Conservation (phyloP, 164 flowering plant genomes). For the Sextonia rubra region DNA sequence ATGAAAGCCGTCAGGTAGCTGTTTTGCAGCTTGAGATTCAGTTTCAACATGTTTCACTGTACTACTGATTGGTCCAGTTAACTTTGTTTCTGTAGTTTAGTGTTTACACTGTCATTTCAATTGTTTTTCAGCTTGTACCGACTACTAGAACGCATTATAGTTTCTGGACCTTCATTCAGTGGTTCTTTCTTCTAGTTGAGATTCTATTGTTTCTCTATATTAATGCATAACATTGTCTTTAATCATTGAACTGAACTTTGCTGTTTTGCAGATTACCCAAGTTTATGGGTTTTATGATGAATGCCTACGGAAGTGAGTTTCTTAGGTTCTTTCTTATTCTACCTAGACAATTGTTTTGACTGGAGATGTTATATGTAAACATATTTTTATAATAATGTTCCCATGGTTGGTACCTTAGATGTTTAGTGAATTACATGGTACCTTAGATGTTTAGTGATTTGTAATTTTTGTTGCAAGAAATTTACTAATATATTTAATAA, state of each 20-base stretch:
- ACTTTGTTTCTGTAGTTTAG: not conserved
- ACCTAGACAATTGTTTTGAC: not conserved
- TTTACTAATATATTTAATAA: too few relatives aligned
- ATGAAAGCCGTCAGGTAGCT: constrained; percentile 95
- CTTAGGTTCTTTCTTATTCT: constrained; percentile 6
- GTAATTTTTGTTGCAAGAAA: too few relatives aligned
- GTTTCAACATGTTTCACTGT: not conserved
- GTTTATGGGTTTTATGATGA: constrained; percentile 99
- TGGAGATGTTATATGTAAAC: not conserved
- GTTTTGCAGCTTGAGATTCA: not conserved
- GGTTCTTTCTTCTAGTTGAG: not conserved
- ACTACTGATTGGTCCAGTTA: not conserved
- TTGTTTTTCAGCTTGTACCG: not conserved
- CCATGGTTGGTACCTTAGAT: too few relatives aligned
- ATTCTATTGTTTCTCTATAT: not conserved
- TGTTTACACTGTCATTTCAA: not conserved
- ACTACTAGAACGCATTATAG: not conserved
- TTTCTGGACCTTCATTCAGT: not conserved
- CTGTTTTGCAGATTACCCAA: constrained; percentile 84
- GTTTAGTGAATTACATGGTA: too few relatives aligned
- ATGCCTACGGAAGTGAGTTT: constrained; percentile 92
- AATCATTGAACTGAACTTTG: not conserved
- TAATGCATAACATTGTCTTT: not conserved
- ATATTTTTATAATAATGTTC: too few relatives aligned
- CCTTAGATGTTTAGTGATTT: too few relatives aligned